phyloP scores from a whole-genome alignment of 257 asterid species.

The Eucommia ulmoides region DNA sequence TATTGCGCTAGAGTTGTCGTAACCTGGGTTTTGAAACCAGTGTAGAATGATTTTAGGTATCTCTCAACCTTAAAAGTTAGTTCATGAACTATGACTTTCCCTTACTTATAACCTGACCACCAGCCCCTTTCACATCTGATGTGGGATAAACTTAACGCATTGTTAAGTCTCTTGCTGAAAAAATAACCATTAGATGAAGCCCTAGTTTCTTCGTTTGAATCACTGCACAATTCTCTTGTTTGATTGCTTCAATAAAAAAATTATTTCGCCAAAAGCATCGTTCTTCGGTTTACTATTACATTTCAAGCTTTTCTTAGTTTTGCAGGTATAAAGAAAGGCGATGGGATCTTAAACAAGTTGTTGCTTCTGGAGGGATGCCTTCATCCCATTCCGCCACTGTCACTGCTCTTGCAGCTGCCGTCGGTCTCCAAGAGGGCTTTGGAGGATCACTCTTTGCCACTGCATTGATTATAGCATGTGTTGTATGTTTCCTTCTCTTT shows the following conservation, averaged over 20 bases:
- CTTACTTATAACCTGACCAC: not conserved
- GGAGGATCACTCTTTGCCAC: conserved; percentile 67
- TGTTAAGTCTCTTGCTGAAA: not conserved
- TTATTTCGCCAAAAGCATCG: not conserved
- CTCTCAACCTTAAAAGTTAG: no score
- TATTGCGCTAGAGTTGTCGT: no score
- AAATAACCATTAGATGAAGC: no score
- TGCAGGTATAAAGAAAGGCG: conserved; percentile 83
- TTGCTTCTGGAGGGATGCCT: conserved; percentile 98
- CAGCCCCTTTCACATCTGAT: not conserved
- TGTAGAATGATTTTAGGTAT: no score
- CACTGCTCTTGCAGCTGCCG: conserved; percentile 71
- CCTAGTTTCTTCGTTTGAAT: no score
- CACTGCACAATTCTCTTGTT: not conserved
- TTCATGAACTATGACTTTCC: no score
- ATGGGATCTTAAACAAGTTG: conserved; percentile 71
- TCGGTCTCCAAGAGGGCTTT: conserved; percentile 81
- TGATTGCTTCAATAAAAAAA: not conserved
- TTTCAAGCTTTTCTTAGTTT: conserved; percentile 14
- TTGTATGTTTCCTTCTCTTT: conserved; percentile 38
- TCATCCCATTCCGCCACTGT: conserved; percentile 97
- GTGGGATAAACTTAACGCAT: not conserved
- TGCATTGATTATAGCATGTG: conserved; percentile 66
- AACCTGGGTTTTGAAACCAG: no score
- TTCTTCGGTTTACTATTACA: not conserved